Conservation (phyloP, 139 green algal genomes). For the Chlamydomonas incerta region DNA sequence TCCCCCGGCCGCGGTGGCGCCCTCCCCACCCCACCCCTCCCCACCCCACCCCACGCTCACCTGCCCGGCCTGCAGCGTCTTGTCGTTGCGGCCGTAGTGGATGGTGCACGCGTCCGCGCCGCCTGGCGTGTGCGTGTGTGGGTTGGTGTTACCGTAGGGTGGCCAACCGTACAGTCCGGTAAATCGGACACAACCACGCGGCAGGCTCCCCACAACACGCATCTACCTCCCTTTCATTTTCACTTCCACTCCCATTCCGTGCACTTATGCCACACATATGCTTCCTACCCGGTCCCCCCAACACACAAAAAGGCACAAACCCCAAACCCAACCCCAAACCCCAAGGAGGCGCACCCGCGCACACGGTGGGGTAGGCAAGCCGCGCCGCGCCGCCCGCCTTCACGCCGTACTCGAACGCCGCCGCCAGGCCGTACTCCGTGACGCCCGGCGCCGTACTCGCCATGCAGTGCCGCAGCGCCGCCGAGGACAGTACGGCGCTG, state of each 20-base stretch:
- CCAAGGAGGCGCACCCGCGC: constrained; percentile 47
- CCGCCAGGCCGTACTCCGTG: constrained; percentile 71
- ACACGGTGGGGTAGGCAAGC: constrained; percentile 83
- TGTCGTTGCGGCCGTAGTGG: constrained; percentile 92
- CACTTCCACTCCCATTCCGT: neutral
- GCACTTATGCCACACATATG: no score
- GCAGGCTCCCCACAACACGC: neutral
- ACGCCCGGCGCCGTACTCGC: constrained; percentile 53
- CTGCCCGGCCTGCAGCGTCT: constrained; percentile 54
- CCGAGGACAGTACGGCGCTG: constrained; percentile 64
- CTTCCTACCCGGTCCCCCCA: neutral
- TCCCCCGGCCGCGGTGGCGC: no score
- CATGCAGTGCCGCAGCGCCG: constrained; percentile 72
- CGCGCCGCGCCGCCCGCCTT: constrained; percentile 71
- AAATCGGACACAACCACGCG: no score
- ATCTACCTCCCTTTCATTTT: neutral
- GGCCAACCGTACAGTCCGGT: no score
- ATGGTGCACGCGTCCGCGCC: constrained; percentile 83
- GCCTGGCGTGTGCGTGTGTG: neutral
- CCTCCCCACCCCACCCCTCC: no score
- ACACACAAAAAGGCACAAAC: neutral
- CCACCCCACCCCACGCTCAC: no score
- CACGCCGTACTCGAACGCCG: constrained; percentile 78
- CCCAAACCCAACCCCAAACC: neutral
- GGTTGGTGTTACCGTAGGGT: no score